Evolutionary conservation across 2,329 filamentous ascomycete genomes (phyloP).

Genomic region (Rasamsonia emersonii): DNA sequence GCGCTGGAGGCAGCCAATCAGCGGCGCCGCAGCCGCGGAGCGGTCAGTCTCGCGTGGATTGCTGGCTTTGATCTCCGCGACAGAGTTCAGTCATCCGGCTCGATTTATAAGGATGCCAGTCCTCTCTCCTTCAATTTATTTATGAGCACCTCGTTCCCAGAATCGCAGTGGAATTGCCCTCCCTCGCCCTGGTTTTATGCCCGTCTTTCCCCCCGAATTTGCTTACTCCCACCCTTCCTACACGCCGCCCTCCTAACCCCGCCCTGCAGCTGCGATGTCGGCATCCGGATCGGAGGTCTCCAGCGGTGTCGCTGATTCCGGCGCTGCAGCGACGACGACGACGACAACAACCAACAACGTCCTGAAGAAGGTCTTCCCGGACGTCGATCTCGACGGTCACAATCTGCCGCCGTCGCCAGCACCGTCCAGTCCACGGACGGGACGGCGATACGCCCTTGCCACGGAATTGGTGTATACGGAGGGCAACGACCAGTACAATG

Average conservation of each 20-base stretch:
- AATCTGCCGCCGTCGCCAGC: slow-evolving; percentile 84
- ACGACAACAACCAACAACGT: slow-evolving; percentile 17
- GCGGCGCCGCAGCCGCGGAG: slow-evolving; percentile 2
- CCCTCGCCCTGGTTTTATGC: not conserved
- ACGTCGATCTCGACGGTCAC: slow-evolving; percentile 73
- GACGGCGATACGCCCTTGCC: slow-evolving; percentile 82
- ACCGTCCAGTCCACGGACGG: slow-evolving; percentile 79
- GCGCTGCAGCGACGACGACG: slow-evolving; percentile 2
- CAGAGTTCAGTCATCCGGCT: no score
- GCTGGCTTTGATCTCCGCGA: slow-evolving; percentile 7
- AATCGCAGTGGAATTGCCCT: no score
- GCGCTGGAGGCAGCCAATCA: slow-evolving; percentile 13
- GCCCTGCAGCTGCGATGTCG: slow-evolving; percentile 35
- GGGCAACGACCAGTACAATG: slow-evolving; percentile 90
- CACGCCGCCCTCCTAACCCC: not conserved
- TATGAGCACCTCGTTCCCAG: no score
- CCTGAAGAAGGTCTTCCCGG: slow-evolving; percentile 45
- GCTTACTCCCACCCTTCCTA: slow-evolving; percentile 1
- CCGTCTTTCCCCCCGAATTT: not conserved
- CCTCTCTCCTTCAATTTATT: not conserved
- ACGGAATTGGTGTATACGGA: slow-evolving; percentile 97
- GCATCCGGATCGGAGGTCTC: slow-evolving; percentile 22
- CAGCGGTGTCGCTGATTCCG: slow-evolving; percentile 12
- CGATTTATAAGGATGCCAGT: not conserved
- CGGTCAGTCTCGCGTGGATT: slow-evolving; percentile 3